phyloP scores from a whole-genome alignment of 2,329 filamentous ascomycete species.

The Drechslerella coelobrocha region DNA sequence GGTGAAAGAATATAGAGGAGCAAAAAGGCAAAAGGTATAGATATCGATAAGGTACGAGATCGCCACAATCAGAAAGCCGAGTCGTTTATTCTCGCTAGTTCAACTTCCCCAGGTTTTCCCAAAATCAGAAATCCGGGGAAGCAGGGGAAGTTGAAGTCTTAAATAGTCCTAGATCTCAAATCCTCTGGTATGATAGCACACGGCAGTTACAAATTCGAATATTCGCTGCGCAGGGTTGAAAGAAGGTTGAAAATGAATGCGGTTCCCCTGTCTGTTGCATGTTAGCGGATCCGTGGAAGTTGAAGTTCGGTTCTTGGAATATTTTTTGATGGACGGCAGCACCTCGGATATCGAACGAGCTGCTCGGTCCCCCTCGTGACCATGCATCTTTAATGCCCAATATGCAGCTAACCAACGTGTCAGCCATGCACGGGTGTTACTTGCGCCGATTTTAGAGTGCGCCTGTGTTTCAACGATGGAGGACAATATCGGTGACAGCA shows the following conservation, averaged over 20 bases:
- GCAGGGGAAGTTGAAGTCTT: no score
- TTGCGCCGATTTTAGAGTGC: not conserved
- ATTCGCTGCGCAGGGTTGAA: no score
- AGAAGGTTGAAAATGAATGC: no score
- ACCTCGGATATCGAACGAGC: no score
- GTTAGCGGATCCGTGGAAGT: no score
- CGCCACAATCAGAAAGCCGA: not conserved
- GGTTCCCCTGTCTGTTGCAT: no score
- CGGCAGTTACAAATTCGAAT: not conserved
- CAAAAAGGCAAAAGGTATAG: not conserved
- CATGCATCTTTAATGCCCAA: not conserved
- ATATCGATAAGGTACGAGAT: not conserved
- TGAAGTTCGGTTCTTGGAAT: no score
- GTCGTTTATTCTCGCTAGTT: not conserved
- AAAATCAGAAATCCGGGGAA: not conserved
- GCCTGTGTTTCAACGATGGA: not conserved
- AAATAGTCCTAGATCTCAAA: no score
- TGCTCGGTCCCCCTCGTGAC: no score
- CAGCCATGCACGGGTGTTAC: not conserved
- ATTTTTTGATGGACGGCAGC: no score
- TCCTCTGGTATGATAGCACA: not conserved
- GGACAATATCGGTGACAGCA: not conserved
- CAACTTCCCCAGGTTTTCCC: not conserved
- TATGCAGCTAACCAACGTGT: not conserved
- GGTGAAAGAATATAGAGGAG: not conserved